A percentile compares a stretch with the other conserved stretches of the same genome.
phyloP scores from a whole-genome alignment of 208 protist species.

The Leishmania major region DNA sequence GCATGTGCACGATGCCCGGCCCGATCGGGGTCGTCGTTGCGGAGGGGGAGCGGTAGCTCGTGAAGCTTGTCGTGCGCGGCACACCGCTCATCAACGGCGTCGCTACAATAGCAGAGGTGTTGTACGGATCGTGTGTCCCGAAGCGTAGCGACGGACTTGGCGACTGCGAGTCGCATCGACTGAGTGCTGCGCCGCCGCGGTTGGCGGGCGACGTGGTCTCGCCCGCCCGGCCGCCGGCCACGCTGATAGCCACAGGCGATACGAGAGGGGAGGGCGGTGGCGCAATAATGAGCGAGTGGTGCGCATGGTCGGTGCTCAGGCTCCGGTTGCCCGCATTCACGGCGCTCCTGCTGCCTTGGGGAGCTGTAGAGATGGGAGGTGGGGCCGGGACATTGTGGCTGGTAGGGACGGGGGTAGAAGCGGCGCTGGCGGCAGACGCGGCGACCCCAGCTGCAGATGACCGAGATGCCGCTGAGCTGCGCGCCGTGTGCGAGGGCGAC shows the following conservation, averaged over 20 bases:
- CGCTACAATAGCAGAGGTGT: constrained; percentile 9
- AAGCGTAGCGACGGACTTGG: constrained; percentile 10
- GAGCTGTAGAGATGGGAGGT: neutral
- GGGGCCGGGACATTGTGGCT: neutral
- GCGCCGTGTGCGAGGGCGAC: neutral
- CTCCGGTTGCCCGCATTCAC: neutral
- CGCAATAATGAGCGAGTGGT: neutral
- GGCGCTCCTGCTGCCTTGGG: neutral
- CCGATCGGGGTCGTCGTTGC: constrained; percentile 14
- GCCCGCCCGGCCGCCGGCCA: neutral
- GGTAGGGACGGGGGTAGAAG: neutral
- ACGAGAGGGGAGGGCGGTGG: neutral
- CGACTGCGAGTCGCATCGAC: constrained; percentile 10
- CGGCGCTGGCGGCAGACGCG: neutral
- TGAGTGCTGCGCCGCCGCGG: constrained; percentile 8
- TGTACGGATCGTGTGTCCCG: constrained; percentile 27
- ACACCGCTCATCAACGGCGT: neutral
- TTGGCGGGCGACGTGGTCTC: neutral
- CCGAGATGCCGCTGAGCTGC: neutral
- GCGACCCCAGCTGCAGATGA: neutral
- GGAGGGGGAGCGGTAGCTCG: constrained; percentile 15
- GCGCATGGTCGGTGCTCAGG: neutral
- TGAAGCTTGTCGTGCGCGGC: constrained; percentile 13
- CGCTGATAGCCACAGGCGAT: neutral
- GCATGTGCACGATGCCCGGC: neutral